These are phyloP conservation scores for Podaxis sp. DNA, from an alignment of 768 basidiomycete genomes.

Conservation along the genomic window DNA sequence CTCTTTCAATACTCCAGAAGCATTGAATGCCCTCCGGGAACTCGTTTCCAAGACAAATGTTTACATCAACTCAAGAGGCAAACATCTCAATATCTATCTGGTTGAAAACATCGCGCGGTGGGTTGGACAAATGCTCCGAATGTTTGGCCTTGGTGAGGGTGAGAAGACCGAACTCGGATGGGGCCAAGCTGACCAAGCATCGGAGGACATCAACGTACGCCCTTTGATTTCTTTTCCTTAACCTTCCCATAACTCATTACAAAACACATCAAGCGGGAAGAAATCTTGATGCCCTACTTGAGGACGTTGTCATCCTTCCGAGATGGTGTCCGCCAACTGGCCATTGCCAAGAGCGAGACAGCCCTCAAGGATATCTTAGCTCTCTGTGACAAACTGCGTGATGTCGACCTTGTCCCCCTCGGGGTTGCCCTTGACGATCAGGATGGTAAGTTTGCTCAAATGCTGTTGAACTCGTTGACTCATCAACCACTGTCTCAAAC, in stretches of 20 bases:
- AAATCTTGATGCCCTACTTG: slow-evolving; percentile 86
- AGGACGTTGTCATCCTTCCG: slow-evolving; percentile 85
- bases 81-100: slow-evolving; percentile 57
- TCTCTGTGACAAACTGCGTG: slow-evolving; percentile 87
- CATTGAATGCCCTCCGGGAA: slow-evolving; percentile 73
- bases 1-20: slow-evolving; percentile 93
- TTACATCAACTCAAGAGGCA: slow-evolving; percentile 74
- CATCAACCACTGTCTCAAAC: slow-evolving; percentile 11
- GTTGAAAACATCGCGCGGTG: slow-evolving; percentile 67
- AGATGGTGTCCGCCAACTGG: slow-evolving; percentile 81
- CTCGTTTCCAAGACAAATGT: slow-evolving; percentile 84
- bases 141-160: slow-evolving; percentile 79
- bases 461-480: slow-evolving; percentile 10
- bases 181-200: slow-evolving; percentile 62
- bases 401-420: slow-evolving; percentile 86
- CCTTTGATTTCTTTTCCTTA: slow-evolving; percentile 6
- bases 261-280: slow-evolving; percentile 62
- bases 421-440: slow-evolving; percentile 97
- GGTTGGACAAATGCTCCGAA: slow-evolving; percentile 71
- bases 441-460: slow-evolving; percentile 58
- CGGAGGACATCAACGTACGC: slow-evolving; percentile 54
- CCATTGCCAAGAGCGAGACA: slow-evolving; percentile 67
- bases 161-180: slow-evolving; percentile 75
- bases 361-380: slow-evolving; percentile 79
- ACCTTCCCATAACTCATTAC: slow-evolving; percentile 16